These are phyloP conservation scores for Fraxinus albicans DNA, from an alignment of 305 asterid genomes.

Conservation along the genomic window DNA sequence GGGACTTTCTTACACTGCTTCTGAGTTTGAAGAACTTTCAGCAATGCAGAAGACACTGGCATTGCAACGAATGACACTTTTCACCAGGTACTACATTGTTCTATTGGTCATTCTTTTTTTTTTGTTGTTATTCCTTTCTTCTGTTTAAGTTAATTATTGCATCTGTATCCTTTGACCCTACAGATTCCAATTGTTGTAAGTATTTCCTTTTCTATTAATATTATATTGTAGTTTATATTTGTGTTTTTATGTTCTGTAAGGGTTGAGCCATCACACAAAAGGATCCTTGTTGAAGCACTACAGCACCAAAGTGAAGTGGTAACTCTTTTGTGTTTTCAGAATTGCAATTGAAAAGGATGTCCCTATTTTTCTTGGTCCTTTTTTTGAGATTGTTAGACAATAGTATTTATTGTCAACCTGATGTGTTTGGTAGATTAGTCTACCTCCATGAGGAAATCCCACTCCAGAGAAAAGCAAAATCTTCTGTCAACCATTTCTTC, in stretches of 20 bases:
- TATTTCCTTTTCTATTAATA: conserved; percentile 13
- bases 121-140: conserved; percentile 3
- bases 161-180: conserved; percentile 6
- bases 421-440: background rate
- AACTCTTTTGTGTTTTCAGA: conserved; percentile 22
- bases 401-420: background rate
- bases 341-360: background rate
- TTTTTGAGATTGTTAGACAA: conserved; percentile 10
- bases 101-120: background rate
- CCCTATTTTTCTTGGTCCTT: conserved; percentile 1
- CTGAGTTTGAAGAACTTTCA: conserved; percentile 94
- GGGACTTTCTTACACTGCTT: conserved; percentile 90
- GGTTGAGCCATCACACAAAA: conserved; percentile 99
- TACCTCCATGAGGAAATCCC: background rate
- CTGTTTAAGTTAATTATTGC: conserved; percentile 16
- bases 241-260: conserved; percentile 39
- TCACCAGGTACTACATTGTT: conserved; percentile 59
- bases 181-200: background rate
- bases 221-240: conserved; percentile 14
- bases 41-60: conserved; percentile 85
- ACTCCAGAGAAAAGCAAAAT: background rate
- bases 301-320: conserved; percentile 99
- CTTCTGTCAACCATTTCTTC: background rate
- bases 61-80: conserved; percentile 83
- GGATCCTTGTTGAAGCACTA: conserved; percentile 97